Conservation (phyloP, 441 rosid species). For the Adansonia rubrostipa region DNA sequence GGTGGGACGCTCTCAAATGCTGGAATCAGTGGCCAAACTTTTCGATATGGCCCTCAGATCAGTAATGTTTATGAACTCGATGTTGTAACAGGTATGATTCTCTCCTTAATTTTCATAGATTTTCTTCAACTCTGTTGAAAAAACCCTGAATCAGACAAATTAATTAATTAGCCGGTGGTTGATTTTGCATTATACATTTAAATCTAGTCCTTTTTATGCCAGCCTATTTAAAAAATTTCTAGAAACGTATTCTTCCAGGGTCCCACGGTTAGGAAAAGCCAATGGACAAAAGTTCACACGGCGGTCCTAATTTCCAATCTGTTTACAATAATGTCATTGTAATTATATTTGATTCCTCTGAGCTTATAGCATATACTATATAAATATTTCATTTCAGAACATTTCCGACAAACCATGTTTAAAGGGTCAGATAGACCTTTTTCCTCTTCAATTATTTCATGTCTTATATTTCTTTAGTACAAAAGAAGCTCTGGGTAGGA, state of each 20-base stretch:
- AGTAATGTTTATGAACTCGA: constrained; percentile 82
- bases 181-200: not conserved
- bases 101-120: not conserved
- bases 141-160: not conserved
- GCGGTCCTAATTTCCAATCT: too few species aligned
- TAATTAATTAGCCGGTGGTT: not conserved
- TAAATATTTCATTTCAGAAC: not conserved
- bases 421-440: not conserved
- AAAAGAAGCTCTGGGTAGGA: too few species aligned
- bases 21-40: constrained; percentile 88
- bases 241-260: not conserved
- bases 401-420: not conserved
- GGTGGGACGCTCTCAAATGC: constrained; percentile 97
- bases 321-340: not conserved
- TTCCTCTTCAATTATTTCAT: not conserved
- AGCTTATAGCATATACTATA: not conserved
- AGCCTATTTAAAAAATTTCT: not conserved
- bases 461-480: too few species aligned
- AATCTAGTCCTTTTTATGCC: not conserved
- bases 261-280: constrained; percentile 7
- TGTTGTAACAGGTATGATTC: constrained; percentile 73
- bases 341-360: not conserved
- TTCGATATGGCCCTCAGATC: constrained; percentile 90
- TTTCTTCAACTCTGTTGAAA: not conserved
- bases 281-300: constrained; percentile 4